Base-by-base conservation (phyloP, 2,329 filamentous ascomycete genomes). In the Aspergillus sp. region DNA sequence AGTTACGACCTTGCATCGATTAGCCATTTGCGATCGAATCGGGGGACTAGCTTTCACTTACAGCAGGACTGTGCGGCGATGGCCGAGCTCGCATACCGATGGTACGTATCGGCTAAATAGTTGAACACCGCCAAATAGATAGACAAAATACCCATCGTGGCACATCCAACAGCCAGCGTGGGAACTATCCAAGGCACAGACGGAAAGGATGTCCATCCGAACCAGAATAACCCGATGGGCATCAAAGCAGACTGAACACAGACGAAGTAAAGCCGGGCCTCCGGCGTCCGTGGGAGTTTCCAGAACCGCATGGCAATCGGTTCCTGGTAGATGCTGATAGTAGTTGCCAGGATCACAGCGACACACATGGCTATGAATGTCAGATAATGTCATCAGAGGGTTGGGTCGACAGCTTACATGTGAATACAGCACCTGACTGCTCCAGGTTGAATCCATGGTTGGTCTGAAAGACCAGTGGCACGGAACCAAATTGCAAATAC, bases 41-140 rank as follows among this genome's bases (percentile, higher is more conserved):
- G 11, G 7, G 5, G 6, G 9, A 3, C 25, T 11, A 1, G 25
- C 6, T 6, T 9, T 7, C 25, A 59, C 70, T 40, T 64, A 73
- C 89, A 93, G 68, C 89, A 95, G 14, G 84, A 88, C 74, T 96
- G 91, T 1, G 91, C 90, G 0, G 92, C 92, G 5, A 96, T 76
- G 0, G 92, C 91, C 1, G 89, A 94, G 36, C 87, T 91, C 0
- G 92, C 90, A 63, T 93, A 96, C 2, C 82, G 79, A 66, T 91
- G 88, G 70, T 96, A 97, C 1, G 87, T 87, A 66, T 97, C 92
- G 17, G 91, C 91, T 1, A 97, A 80, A 62, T 96, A 97, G 68
- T 97, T 97, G 76, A 97, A 96, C 0, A 91, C 89, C 2, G 91
- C 87, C 1, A 97, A 80, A 66, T 95, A 95, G 32, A 97, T 85